Evolutionary conservation across 768 basidiomycete genomes (phyloP), one percentile per base, ranked within the genome.

Genomic region (Floccularia luteovirens): DNA sequence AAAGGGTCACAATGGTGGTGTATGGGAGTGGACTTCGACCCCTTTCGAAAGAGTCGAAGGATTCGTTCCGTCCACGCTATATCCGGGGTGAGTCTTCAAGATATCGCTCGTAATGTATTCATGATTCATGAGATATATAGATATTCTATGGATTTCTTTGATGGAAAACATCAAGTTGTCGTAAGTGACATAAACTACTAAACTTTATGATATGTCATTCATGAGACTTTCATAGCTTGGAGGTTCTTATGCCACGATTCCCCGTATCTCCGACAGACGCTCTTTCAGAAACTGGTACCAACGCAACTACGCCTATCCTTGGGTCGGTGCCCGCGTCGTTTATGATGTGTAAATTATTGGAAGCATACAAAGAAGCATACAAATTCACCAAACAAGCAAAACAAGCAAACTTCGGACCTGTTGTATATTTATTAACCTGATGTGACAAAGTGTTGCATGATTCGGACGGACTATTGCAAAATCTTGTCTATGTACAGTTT

Each of bases 1-100:
- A 2, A 74, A 65, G 56, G 85, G 88, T 8, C 77, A 79, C 46
- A 97, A 99, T 48, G 96, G 96, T 5, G 96, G 96, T 4, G 84
- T 96, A 12, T 99, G 94, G 92, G 92, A 97, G 65, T 98, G 93
- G 93, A 96, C 94, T 0, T 84, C 83, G 14, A 92, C 91, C 12
- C 48, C 71, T 21, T 73, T 93, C 32, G 81, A 79, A 16, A 67
- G 64, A 20, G 68, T 77, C 45, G 79, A 89, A 2, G 92, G 90
- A 0, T 99, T 83, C 55, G 68, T 68, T 32, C 68, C 79, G 6
- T 91, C 88, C 1, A 59, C 59, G 24, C 53, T 94, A 36, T 99
- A 98, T 57, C 96, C 96, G 19, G 96, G 90, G 68, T 92, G 64
- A 46, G 63, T 40, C 22, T 22, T 30, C 13, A 12, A 20, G 24